Conservation (phyloP, 2,329 filamentous ascomycete genomes). For the Neopestalotiopsis sp. region DNA sequence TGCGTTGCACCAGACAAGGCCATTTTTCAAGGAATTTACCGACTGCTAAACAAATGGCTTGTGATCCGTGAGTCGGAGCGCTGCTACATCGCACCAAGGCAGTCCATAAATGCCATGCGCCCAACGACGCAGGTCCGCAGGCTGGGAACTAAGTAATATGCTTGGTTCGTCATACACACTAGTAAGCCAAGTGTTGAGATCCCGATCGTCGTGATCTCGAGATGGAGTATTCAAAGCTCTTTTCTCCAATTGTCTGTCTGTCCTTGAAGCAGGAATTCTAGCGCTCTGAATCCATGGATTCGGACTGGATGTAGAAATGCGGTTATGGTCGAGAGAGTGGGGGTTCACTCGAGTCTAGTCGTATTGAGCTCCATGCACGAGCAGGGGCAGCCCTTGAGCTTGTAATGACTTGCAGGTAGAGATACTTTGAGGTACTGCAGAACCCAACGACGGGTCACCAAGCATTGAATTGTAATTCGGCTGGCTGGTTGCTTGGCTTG, state of each 20-base stretch:
- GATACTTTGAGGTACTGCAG: slow-evolving; percentile 12
- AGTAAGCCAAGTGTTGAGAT: neutral
- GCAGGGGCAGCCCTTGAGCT: neutral
- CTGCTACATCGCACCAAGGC: neutral
- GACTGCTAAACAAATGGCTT: slow-evolving; percentile 10
- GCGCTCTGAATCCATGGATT: neutral
- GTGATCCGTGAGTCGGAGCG: slow-evolving; percentile 4
- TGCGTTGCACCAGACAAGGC: neutral
- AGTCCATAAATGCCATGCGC: neutral
- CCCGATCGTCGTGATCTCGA: neutral
- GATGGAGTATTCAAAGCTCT: neutral
- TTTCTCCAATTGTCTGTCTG: neutral
- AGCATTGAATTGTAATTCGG: neutral
- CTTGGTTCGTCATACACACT: neutral
- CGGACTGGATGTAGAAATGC: neutral
- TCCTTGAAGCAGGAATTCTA: slow-evolving; percentile 11
- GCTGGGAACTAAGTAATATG: neutral
- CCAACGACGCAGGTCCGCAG: neutral
- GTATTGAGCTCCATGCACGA: slow-evolving; percentile 11
- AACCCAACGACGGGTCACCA: neutral
- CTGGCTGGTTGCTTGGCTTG: neutral
- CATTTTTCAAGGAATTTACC: slow-evolving; percentile 7
- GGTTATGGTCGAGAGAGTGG: slow-evolving; percentile 13
- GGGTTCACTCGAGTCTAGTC: slow-evolving; percentile 3
- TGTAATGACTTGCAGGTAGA: slow-evolving; percentile 17